phyloP scores from a whole-genome alignment of 495 filamentous ascomycete species.

The Aspergillus mulundensis region DNA sequence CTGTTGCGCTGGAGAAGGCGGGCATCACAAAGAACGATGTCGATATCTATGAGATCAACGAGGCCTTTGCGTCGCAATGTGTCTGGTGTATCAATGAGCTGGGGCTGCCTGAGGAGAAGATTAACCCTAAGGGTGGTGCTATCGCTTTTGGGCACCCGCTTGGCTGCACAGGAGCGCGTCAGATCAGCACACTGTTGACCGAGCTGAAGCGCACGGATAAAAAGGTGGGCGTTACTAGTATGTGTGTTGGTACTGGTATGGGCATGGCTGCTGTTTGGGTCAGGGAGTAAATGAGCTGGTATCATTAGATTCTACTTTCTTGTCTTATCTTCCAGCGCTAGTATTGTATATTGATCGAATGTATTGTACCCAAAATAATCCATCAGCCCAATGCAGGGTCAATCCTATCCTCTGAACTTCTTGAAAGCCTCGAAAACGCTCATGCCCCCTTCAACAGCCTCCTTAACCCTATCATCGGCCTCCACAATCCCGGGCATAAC shows the following conservation, averaged over 20 bases:
- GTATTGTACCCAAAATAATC: slow-evolving; percentile 5
- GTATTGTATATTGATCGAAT: slow-evolving; percentile 15
- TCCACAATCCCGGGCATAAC: slow-evolving; percentile 50
- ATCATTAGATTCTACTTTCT: slow-evolving; percentile 17
- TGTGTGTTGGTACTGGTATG: slow-evolving; percentile 98
- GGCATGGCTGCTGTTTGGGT: slow-evolving; percentile 96
- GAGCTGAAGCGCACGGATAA: slow-evolving; percentile 77
- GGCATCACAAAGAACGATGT: slow-evolving; percentile 86
- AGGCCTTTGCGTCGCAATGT: slow-evolving; percentile 95
- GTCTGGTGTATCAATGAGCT: slow-evolving; percentile 91
- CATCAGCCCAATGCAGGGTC: neutral
- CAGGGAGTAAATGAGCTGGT: slow-evolving; percentile 54
- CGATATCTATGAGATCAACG: slow-evolving; percentile 98
- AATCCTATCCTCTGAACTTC: slow-evolving; percentile 29
- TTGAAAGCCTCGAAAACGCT: slow-evolving; percentile 56
- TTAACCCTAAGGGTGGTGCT: slow-evolving; percentile 96
- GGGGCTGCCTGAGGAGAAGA: slow-evolving; percentile 67
- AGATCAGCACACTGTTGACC: slow-evolving; percentile 86
- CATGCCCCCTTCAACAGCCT: slow-evolving; percentile 54
- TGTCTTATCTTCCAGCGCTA: slow-evolving; percentile 33
- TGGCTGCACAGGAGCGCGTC: slow-evolving; percentile 88
- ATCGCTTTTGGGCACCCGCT: slow-evolving; percentile 99
- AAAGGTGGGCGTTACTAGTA: slow-evolving; percentile 87
- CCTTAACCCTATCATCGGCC: slow-evolving; percentile 59
- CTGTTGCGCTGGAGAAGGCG: slow-evolving; percentile 80